Percentiles rank a stretch among this genome's conserved stretches.
phyloP scores from a whole-genome alignment of 148 eudicot species.

The Salicornia ramosissima region DNA sequence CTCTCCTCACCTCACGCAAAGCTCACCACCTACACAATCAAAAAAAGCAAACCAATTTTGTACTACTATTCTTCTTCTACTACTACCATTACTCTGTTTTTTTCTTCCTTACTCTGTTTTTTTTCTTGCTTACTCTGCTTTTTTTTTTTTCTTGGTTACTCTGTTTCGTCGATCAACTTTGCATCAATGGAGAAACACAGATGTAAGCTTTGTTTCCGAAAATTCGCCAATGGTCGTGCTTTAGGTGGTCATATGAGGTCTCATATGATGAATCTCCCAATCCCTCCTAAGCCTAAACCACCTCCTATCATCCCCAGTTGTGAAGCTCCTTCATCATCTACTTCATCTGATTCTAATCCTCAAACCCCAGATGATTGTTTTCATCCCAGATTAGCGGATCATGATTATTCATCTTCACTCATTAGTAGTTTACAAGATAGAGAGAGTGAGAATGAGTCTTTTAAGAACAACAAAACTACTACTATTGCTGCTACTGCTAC shows the following conservation, averaged over 20 bases:
- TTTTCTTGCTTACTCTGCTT: background rate
- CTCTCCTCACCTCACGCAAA: constrained; percentile 27
- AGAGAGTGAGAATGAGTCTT: constrained; percentile 60
- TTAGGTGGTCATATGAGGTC: constrained; percentile 94
- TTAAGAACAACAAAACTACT: constrained; percentile 26
- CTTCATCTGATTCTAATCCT: constrained; percentile 1
- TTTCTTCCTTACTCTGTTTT: background rate
- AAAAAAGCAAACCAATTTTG: background rate
- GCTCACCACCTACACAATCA: constrained; percentile 12
- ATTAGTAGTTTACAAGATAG: constrained; percentile 9
- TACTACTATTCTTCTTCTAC: background rate
- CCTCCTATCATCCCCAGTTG: background rate
- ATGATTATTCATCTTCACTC: constrained; percentile 24
- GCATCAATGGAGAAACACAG: constrained; percentile 49
- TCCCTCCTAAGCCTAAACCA: constrained; percentile 14
- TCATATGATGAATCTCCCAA: constrained; percentile 47
- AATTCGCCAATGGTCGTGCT: constrained; percentile 64
- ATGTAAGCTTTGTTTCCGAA: constrained; percentile 59
- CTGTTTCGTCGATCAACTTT: background rate
- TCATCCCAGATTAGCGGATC: constrained; percentile 38
- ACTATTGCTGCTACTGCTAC: too few species aligned
- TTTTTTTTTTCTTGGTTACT: background rate
- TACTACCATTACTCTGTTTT: too few species aligned
- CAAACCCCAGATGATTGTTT: background rate
- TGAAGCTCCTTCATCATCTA: constrained; percentile 11